These are phyloP conservation scores for Takakia lepidozioides DNA, from an alignment of 225 moss, liverwort and hornwort genomes.

Conservation along the genomic window DNA sequence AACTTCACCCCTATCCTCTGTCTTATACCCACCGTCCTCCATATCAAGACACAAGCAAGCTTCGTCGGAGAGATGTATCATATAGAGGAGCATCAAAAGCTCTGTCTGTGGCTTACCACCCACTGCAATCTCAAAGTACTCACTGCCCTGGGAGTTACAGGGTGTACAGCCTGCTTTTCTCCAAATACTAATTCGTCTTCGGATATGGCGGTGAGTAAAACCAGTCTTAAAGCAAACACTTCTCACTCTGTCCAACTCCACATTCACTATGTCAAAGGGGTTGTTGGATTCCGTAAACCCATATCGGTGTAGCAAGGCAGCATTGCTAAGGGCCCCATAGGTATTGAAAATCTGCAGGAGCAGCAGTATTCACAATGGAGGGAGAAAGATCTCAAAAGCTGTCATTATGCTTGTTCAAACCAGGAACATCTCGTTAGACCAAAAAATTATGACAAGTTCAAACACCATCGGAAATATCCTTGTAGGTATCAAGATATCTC, in stretches of 20 bases:
- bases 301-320: slow-evolving; percentile 77
- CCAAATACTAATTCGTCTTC: slow-evolving; percentile 53
- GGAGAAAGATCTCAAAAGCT: too few relatives aligned
- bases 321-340: slow-evolving; percentile 67
- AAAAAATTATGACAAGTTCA: too few relatives aligned
- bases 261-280: slow-evolving; percentile 72
- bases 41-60: slow-evolving; percentile 26
- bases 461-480: too few relatives aligned
- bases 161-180: slow-evolving; percentile 57
- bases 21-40: slow-evolving; percentile 17
- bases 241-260: slow-evolving; percentile 49
- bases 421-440: too few relatives aligned
- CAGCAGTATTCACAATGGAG: too few relatives aligned
- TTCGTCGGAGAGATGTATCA: slow-evolving; percentile 49
- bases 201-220: slow-evolving; percentile 52
- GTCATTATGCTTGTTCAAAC: too few relatives aligned
- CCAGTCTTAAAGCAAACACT: slow-evolving; percentile 30
- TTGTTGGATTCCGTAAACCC: slow-evolving; percentile 85
- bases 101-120: slow-evolving; percentile 64
- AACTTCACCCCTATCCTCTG: slow-evolving; percentile 25
- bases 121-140: slow-evolving; percentile 71
- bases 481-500: too few relatives aligned
- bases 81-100: slow-evolving; percentile 58
- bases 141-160: slow-evolving; percentile 43
- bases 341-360: slow-evolving; percentile 89